These are phyloP conservation scores for Salix suchowensis DNA, from an alignment of 345 rosid species.

Conservation along the genomic window DNA sequence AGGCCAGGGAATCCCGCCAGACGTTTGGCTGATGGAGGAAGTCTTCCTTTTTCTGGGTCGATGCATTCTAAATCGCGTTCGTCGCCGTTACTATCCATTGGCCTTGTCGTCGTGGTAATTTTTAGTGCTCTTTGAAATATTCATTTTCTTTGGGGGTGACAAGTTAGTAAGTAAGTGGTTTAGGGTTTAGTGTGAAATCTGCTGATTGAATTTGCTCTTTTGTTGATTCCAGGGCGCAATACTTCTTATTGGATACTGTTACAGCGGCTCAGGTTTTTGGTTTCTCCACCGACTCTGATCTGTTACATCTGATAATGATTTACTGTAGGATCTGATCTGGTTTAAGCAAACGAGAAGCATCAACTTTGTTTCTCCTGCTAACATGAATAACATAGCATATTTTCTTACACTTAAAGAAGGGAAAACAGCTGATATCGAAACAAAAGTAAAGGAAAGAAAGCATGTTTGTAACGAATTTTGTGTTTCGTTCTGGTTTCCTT, in stretches of 20 bases:
- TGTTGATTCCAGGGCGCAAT: constrained; percentile 56
- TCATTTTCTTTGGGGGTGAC: not conserved
- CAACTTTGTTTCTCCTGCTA: not conserved
- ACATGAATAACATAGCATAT: not conserved
- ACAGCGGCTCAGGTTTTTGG: constrained; percentile 54
- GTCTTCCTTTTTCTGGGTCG: constrained; percentile 45
- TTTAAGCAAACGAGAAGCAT: not conserved
- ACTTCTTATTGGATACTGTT: constrained; percentile 47
- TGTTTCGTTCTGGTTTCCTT: not conserved
- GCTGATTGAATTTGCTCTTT: constrained; percentile 14
- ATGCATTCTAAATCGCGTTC: constrained; percentile 54
- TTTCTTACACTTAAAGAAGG: not conserved
- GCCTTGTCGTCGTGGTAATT: constrained; percentile 49
- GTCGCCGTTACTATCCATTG: constrained; percentile 40
- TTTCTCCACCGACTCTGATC: not conserved
- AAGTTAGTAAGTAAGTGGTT: not conserved
- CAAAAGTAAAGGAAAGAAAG: not conserved
- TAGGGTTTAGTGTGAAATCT: not conserved
- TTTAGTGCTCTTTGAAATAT: not conserved
- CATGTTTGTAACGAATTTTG: not conserved
- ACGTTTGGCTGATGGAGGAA: constrained; percentile 45
- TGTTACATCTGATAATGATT: not conserved
- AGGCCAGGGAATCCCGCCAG: constrained; percentile 59
- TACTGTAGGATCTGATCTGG: not conserved
- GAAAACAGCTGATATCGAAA: not conserved